Percentiles rank a stretch among this genome's conserved stretches.
These are phyloP conservation scores for Magnaporthiopsis rhizophila DNA, from an alignment of 2,329 filamentous ascomycete species.

Conservation along the genomic window DNA sequence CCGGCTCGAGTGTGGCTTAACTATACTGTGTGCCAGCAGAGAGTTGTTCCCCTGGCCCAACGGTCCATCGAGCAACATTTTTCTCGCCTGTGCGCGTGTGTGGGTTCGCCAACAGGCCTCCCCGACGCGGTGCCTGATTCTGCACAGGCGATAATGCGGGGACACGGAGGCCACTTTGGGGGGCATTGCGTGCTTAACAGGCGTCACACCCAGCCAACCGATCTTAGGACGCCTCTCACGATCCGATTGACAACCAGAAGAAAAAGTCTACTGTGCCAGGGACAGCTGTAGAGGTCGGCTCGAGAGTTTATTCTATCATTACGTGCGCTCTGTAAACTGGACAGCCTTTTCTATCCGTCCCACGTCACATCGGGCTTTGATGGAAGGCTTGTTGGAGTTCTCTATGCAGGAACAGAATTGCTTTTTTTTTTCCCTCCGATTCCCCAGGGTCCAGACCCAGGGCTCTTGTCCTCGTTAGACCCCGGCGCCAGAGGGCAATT, in stretches of 20 bases:
- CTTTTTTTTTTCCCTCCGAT: background rate
- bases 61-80: too few species aligned
- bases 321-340: too few species aligned
- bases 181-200: background rate
- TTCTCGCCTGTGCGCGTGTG: too few species aligned
- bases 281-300: background rate
- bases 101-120: too few species aligned
- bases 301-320: background rate
- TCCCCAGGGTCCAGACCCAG: background rate
- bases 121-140: background rate
- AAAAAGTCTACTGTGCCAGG: background rate
- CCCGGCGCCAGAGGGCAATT: background rate
- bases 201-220: too few species aligned
- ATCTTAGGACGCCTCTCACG: background rate
- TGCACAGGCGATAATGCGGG: background rate
- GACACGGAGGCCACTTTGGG: background rate
- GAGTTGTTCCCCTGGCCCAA: too few species aligned
- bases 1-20: too few species aligned
- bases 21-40: too few species aligned
- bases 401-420: background rate
- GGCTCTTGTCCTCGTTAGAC: background rate
- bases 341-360: background rate
- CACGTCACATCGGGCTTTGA: background rate
- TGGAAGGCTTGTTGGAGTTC: background rate
- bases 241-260: background rate